Base-by-base conservation (phyloP, 768 basidiomycete species). In the Lepiota subincarnata region DNA sequence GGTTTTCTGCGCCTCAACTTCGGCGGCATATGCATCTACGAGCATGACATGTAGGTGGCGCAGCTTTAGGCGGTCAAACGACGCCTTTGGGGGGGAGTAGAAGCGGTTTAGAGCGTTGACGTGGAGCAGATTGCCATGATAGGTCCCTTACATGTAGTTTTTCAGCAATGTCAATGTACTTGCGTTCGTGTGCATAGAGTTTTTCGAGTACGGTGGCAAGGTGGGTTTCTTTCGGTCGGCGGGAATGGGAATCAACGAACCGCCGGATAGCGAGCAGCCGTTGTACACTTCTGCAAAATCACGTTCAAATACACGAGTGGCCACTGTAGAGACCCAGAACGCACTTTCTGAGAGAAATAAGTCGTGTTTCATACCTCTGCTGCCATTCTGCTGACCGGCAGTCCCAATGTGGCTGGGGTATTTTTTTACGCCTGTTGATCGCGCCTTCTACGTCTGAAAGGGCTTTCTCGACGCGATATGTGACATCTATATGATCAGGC, bases 171-270 rank as follows among this genome's bases (percentile, higher is more conserved):
- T 74, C 67, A 36, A 60, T 58, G 49, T 74, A 56, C 57, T 75
- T 75, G 46, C 57, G 55, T 59, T 74, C 73, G 62, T 73, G 72
- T 59, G 74, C 65, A 49, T 64, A 61, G 49, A 73, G 59, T 64
- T 74, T 75, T 38, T 61, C 56, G 34, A 71, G 57, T 26, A 69
- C 61, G 41, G 58, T 59, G 16, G 55, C 59, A 12, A 63, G 58
- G 49, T 68, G 69, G 26, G 64, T 61, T 48, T 64, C 62, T n/a
- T 63, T 65, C 47, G 66, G 58, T n/a, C 62, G 47, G 14, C 16
- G 56, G 36, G 31, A 31, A 11, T 62, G 62, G 13, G 49, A 55
- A 38, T 67, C 67, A 36, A 68, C 56, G 26, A 65, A 59, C 20
- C 58, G 58, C 36, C 66, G 60, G 50, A 71, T 57, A 45, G 60